Conservation (phyloP, 2,329 filamentous ascomycete genomes). For the Diaporthe citri region DNA sequence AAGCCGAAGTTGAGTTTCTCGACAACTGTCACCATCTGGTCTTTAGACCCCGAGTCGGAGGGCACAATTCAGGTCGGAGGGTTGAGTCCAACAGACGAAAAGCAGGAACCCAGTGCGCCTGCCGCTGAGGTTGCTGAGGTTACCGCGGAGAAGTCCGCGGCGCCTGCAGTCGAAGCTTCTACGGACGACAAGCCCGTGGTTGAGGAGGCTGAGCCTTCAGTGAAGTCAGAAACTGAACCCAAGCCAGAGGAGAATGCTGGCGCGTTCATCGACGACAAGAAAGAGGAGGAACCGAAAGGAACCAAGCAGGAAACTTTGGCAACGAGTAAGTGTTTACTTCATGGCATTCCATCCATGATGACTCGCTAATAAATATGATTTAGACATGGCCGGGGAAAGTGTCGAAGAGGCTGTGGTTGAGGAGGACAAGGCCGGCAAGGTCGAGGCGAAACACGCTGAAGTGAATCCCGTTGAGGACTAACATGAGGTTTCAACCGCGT, state of each 20-base stretch:
- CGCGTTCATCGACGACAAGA: constrained; percentile 37
- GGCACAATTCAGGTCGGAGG: constrained; percentile 53
- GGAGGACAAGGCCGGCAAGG: constrained; percentile 50
- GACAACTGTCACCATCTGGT: constrained; percentile 62
- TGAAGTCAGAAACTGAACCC: constrained; percentile 29
- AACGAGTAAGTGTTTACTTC: constrained; percentile 38
- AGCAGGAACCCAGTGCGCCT: constrained; percentile 36
- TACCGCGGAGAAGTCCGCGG: constrained; percentile 23
- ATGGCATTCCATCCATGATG: constrained; percentile 37
- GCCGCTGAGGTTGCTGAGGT: not conserved
- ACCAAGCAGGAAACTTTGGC: constrained; percentile 40
- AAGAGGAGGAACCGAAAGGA: constrained; percentile 31
- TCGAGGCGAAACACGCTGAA: constrained; percentile 53
- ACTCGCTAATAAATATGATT: constrained; percentile 49
- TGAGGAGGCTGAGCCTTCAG: not conserved
- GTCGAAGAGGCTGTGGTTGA: constrained; percentile 55
- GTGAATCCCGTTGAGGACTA: constrained; percentile 36
- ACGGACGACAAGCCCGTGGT: constrained; percentile 23
- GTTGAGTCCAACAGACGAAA: not conserved
- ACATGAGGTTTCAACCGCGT: constrained; percentile 1
- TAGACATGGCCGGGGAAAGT: constrained; percentile 57
- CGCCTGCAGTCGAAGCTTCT: constrained; percentile 32
- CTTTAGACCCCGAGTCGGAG: constrained; percentile 64
- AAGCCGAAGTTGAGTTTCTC: constrained; percentile 61
- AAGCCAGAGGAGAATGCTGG: constrained; percentile 31